Percentiles rank a stretch among this genome's conserved stretches.
These are phyloP conservation scores for Cordyceps pruinosa DNA, from an alignment of 2,329 filamentous ascomycete genomes.

Conservation along the genomic window DNA sequence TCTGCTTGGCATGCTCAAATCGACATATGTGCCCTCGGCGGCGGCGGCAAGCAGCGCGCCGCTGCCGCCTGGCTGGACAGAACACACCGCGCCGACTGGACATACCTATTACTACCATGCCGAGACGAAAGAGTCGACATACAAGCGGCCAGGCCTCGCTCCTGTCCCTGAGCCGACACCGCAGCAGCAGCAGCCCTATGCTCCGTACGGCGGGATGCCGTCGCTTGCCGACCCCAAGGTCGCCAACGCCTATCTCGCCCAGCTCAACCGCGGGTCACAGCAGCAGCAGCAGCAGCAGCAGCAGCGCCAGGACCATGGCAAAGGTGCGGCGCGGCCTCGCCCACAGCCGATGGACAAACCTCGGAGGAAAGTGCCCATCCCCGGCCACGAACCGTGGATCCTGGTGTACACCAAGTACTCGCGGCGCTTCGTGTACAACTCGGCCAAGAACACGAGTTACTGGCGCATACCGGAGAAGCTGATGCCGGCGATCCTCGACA, in stretches of 20 bases:
- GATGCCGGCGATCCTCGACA: constrained; percentile 65
- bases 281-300: constrained; percentile 33
- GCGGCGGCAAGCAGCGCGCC: constrained; percentile 39
- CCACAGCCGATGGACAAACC: constrained; percentile 74
- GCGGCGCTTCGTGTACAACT: constrained; percentile 84
- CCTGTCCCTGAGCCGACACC: constrained; percentile 12
- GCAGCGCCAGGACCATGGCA: constrained; percentile 43
- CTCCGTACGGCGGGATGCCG: constrained; percentile 25
- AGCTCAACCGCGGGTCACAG: constrained; percentile 36
- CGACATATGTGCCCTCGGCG: constrained; percentile 60
- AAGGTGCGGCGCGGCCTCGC: constrained; percentile 52
- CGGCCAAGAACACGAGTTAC: constrained; percentile 77
- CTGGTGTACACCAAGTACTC: constrained; percentile 89
- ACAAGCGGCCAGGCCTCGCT: constrained; percentile 59
- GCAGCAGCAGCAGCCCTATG: constrained; percentile 24
- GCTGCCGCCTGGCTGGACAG: constrained; percentile 79
- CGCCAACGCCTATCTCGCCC: constrained; percentile 55
- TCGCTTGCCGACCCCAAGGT: constrained; percentile 47
- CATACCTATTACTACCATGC: constrained; percentile 86
- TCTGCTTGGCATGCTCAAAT: constrained; percentile 56
- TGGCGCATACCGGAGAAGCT: constrained; percentile 92
- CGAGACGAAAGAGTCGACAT: constrained; percentile 78
- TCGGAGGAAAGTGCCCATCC: constrained; percentile 70
- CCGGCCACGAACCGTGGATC: constrained; percentile 78
- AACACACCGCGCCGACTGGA: constrained; percentile 82